These are phyloP conservation scores for Pestalotiopsis fici DNA, from an alignment of 2,329 filamentous ascomycete species.

Conservation along the genomic window DNA sequence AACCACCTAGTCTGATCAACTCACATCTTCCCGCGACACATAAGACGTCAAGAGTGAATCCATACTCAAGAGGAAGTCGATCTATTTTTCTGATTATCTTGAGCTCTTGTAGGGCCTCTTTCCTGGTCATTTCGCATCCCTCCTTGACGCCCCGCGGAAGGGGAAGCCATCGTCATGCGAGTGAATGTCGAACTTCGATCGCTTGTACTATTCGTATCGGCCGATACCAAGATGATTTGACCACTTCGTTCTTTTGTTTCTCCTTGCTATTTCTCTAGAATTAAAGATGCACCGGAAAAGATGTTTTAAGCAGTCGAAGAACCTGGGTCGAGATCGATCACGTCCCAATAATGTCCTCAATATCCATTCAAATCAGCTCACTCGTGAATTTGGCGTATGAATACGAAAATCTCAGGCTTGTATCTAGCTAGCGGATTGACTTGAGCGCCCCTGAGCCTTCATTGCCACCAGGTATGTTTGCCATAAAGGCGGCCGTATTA, in stretches of 20 bases:
- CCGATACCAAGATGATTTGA: conserved; percentile 35
- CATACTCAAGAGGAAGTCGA: conserved; percentile 33
- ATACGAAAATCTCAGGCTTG: too few relatives aligned
- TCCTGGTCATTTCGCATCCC: not conserved
- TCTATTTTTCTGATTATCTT: conserved; percentile 17
- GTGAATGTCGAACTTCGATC: conserved; percentile 27
- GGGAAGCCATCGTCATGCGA: conserved; percentile 11
- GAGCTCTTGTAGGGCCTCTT: not conserved
- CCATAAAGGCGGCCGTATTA: too few relatives aligned
- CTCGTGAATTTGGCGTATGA: not conserved
- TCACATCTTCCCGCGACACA: conserved; percentile 27
- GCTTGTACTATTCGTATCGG: conserved; percentile 41
- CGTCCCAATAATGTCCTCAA: too few relatives aligned
- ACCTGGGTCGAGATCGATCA: too few relatives aligned
- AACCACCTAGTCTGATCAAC: conserved; percentile 47
- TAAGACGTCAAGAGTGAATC: conserved; percentile 43
- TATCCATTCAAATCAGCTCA: not conserved
- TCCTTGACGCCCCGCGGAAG: not conserved
- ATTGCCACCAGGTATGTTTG: too few relatives aligned
- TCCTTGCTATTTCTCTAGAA: too few relatives aligned
- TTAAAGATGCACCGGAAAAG: too few relatives aligned
- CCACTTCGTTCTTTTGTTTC: too few relatives aligned
- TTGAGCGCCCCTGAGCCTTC: too few relatives aligned
- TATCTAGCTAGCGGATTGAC: too few relatives aligned
- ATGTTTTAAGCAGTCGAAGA: too few relatives aligned